Percentiles rank a stretch among this genome's conserved stretches.
Conservation (phyloP, 768 basidiomycete genomes). For the Fomitopsis serialis region DNA sequence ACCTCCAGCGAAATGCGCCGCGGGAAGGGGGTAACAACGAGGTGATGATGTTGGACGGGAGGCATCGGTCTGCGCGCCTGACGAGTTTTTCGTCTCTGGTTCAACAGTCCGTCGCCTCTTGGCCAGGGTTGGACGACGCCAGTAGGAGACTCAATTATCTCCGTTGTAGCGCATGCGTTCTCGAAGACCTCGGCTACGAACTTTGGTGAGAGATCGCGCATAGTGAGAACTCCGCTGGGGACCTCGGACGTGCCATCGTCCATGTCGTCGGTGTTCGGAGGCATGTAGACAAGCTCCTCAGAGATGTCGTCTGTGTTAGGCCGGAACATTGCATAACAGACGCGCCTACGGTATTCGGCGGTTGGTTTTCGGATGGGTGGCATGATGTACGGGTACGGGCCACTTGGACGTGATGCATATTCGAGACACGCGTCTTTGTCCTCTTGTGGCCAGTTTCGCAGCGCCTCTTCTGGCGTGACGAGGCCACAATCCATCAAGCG, state of each 20-base stretch:
- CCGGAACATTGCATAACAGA: slow-evolving; percentile 12
- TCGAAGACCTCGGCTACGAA: background rate
- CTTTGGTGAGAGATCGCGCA: background rate
- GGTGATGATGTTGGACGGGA: too few species aligned
- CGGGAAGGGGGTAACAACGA: too few species aligned
- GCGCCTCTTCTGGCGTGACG: slow-evolving; percentile 22
- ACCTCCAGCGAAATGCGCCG: too few species aligned
- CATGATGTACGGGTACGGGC: slow-evolving; percentile 20
- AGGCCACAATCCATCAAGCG: slow-evolving; percentile 22
- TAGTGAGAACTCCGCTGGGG: background rate
- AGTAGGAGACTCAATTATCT: too few species aligned
- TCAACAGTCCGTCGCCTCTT: too few species aligned
- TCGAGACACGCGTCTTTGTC: slow-evolving; percentile 15
- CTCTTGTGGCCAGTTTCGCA: slow-evolving; percentile 13
- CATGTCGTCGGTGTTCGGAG: slow-evolving; percentile 17
- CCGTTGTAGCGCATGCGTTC: too few species aligned
- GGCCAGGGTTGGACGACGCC: too few species aligned
- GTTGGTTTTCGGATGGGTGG: slow-evolving; percentile 14
- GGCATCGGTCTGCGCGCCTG: too few species aligned
- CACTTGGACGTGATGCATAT: slow-evolving; percentile 18
- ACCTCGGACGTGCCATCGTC: slow-evolving; percentile 10
- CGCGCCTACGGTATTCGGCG: slow-evolving; percentile 14
- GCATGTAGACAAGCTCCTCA: slow-evolving; percentile 21
- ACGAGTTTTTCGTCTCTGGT: too few species aligned
- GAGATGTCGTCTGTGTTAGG: slow-evolving; percentile 11